A percentile compares a stretch with the other conserved stretches of the same genome.
Conservation (phyloP, 768 basidiomycete species). For the Pholiota molesta region DNA sequence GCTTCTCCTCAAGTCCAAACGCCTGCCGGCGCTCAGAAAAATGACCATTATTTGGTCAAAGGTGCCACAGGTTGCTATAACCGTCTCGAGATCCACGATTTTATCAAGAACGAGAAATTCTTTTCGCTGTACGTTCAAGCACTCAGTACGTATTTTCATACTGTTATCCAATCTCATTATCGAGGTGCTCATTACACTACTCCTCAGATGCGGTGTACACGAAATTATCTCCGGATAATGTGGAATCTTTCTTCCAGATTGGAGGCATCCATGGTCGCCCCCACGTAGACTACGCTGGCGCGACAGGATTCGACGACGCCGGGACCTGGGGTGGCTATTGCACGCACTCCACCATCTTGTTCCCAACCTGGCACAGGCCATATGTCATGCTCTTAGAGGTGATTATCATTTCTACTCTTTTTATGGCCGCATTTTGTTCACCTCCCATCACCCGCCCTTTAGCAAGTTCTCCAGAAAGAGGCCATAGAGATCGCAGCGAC, state of each 20-base stretch:
- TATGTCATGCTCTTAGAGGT: constrained; percentile 3
- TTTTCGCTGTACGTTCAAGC: constrained; percentile 2
- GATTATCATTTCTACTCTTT: not conserved
- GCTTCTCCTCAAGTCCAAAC: not conserved
- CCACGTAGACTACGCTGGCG: constrained; percentile 42
- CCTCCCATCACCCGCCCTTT: not conserved
- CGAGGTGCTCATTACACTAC: not conserved
- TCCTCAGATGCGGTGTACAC: not conserved
- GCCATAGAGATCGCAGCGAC: not conserved
- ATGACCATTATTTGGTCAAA: not conserved
- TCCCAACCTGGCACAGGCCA: constrained; percentile 4
- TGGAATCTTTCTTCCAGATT: constrained; percentile 43
- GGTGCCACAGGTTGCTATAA: not conserved
- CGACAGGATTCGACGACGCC: constrained; percentile 12
- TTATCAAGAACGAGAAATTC: constrained; percentile 4
- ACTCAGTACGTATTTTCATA: not conserved
- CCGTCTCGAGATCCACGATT: constrained; percentile 3
- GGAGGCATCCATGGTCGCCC: constrained; percentile 57
- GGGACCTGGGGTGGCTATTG: not conserved
- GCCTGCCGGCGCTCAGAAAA: not conserved
- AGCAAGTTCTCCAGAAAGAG: constrained; percentile 8
- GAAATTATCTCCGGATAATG: not conserved
- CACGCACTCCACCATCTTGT: constrained; percentile 1
- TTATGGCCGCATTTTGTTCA: not conserved
- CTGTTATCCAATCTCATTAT: not conserved